Evolutionary conservation across 2,329 filamentous ascomycete genomes (phyloP).

Genomic region (Cercospora janseana): DNA sequence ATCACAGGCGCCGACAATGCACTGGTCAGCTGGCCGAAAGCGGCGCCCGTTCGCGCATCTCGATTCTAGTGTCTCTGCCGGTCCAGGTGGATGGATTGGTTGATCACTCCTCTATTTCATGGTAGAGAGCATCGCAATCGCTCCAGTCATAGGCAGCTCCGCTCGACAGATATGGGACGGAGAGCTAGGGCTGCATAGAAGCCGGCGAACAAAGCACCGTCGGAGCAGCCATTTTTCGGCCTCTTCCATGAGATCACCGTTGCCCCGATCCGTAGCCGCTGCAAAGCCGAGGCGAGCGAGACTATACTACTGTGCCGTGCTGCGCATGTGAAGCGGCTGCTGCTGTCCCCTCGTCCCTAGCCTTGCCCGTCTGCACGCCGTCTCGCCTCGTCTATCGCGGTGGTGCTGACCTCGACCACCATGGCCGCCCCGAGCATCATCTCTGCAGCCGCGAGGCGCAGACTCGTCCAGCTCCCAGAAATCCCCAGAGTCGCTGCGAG

Average conservation of each 20-base stretch:
- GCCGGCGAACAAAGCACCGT: too few species aligned
- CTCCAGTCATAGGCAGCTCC: too few species aligned
- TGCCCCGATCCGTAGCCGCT: conserved; percentile 6
- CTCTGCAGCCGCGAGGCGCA: conserved; percentile 25
- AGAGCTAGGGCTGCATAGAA: too few species aligned
- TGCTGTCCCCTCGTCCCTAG: background rate
- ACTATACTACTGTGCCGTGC: background rate
- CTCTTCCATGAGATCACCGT: conserved; percentile 9
- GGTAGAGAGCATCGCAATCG: too few species aligned
- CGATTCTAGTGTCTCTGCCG: too few species aligned
- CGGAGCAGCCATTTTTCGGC: too few species aligned
- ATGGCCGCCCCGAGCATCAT: conserved; percentile 29
- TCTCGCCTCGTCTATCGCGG: conserved; percentile 18
- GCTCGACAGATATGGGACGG: too few species aligned
- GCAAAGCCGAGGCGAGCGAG: conserved; percentile 11
- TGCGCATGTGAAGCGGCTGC: conserved; percentile 13
- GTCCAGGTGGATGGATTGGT: too few species aligned
- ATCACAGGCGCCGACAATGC: background rate
- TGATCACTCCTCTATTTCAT: too few species aligned
- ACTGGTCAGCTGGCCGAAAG: background rate
- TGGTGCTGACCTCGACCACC: conserved; percentile 11
- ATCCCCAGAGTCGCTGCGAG: conserved; percentile 13
- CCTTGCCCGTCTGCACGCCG: conserved; percentile 1
- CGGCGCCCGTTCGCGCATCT: too few species aligned
- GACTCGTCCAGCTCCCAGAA: conserved; percentile 20